Percentiles rank a stretch among this genome's conserved stretches.
These are phyloP conservation scores for Penicillium steckii DNA, from an alignment of 495 filamentous ascomycete genomes.

Conservation along the genomic window DNA sequence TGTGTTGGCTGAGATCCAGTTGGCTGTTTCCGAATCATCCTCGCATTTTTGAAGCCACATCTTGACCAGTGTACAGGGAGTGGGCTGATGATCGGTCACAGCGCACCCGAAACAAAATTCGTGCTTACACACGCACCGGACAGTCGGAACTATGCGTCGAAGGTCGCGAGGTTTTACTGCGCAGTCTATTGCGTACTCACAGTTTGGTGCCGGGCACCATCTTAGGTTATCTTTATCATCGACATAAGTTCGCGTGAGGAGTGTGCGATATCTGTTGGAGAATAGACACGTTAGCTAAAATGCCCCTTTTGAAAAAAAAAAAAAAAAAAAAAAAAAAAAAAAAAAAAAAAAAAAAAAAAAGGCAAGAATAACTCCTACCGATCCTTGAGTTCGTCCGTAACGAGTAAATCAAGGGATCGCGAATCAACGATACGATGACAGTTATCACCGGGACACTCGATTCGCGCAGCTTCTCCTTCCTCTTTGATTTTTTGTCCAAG, in stretches of 20 bases:
- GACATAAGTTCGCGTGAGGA: conserved; percentile 92
- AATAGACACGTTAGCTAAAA: neutral
- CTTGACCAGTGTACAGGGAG: conserved; percentile 88
- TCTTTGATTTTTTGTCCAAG: conserved; percentile 86
- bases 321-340: too few relatives aligned
- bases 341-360: too few relatives aligned
- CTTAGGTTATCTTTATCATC: conserved; percentile 93
- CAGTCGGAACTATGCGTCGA: conserved; percentile 80
- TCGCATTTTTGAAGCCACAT: conserved; percentile 98
- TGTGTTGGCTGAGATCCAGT: conserved; percentile 99
- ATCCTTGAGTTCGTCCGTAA: conserved; percentile 67
- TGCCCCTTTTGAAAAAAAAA: neutral
- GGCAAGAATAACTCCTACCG: conserved; percentile 53
- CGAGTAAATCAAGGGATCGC: conserved; percentile 79
- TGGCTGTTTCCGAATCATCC: conserved; percentile 96
- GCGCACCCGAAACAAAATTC: conserved; percentile 96
- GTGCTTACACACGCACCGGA: conserved; percentile 78
- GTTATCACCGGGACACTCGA: conserved; percentile 84
- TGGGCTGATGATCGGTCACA: conserved; percentile 87
- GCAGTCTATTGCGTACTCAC: conserved; percentile 88
- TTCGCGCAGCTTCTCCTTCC: conserved; percentile 91
- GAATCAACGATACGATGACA: conserved; percentile 92
- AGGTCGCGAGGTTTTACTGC: conserved; percentile 81
- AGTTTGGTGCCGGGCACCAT: conserved; percentile 97
- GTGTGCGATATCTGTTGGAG: conserved; percentile 66